phyloP scores from a whole-genome alignment of 768 basidiomycete genomes.

The Cyclocybe cylindracea region DNA sequence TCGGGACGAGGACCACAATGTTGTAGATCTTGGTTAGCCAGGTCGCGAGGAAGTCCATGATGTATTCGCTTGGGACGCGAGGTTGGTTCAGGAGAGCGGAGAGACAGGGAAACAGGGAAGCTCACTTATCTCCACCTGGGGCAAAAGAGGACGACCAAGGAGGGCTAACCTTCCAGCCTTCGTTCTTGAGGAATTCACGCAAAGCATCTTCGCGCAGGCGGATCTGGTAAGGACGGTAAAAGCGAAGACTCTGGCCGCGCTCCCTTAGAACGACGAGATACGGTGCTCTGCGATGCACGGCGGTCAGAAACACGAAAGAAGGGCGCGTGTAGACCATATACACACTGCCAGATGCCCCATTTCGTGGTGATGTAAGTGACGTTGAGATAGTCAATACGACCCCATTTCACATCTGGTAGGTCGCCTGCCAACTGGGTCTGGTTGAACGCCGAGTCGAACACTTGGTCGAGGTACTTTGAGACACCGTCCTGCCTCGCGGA shows the following conservation, averaged over 20 bases:
- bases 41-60: conserved; percentile 61
- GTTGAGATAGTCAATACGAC: conserved; percentile 84
- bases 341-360: conserved; percentile 85
- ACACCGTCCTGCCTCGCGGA: conserved; percentile 59
- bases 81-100: not conserved
- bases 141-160: conserved; percentile 71
- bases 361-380: conserved; percentile 83
- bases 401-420: conserved; percentile 76
- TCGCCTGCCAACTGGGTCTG: conserved; percentile 57
- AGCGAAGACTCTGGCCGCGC: conserved; percentile 78
- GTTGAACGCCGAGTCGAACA: conserved; percentile 78
- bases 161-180: conserved; percentile 60
- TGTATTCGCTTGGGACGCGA: conserved; percentile 53
- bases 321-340: conserved; percentile 14
- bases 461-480: conserved; percentile 68
- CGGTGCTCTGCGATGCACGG: conserved; percentile 60
- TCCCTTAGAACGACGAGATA: conserved; percentile 70
- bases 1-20: conserved; percentile 55
- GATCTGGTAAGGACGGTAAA: conserved; percentile 68
- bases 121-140: conserved; percentile 76
- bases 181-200: conserved; percentile 64
- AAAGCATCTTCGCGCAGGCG: conserved; percentile 60
- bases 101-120: not conserved
- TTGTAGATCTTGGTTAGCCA: conserved; percentile 54
- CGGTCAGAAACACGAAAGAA: not conserved